Percentiles rank a stretch among this genome's conserved stretches.
Evolutionary conservation across 257 asterid species (phyloP).

Genomic region (Cordia subcordata): DNA sequence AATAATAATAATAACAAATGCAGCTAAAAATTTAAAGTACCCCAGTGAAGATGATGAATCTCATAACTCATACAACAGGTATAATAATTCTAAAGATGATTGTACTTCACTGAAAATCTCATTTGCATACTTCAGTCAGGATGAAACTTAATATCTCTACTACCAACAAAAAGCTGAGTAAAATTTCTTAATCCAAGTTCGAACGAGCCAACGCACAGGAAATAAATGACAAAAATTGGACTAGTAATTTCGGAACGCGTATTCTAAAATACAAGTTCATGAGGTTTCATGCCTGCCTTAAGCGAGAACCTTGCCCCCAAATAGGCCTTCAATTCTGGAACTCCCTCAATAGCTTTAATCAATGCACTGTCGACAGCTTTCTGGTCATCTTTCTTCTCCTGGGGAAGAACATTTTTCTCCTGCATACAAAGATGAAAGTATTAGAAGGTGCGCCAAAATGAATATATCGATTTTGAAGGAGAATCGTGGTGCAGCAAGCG

Average conservation of each 20-base stretch:
- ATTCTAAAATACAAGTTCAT: constrained; percentile 25
- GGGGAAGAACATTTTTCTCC: constrained; percentile 26
- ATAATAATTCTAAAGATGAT: not conserved
- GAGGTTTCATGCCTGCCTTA: constrained; percentile 34
- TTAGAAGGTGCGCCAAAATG: not conserved
- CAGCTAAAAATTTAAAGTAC: no score
- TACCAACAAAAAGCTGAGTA: not conserved
- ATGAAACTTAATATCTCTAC: not conserved
- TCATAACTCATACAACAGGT: no score
- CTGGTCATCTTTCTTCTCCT: constrained; percentile 29
- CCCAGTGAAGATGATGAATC: no score
- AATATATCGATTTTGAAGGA: not conserved
- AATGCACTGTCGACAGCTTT: constrained; percentile 23
- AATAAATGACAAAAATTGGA: not conserved
- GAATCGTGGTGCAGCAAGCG: not conserved
- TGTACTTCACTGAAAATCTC: not conserved
- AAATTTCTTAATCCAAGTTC: not conserved
- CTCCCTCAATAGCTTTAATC: constrained; percentile 24
- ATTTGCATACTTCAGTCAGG: not conserved
- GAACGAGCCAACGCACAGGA: not conserved
- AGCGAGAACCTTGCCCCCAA: constrained; percentile 35
- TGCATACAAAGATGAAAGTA: not conserved
- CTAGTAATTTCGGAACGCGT: not conserved
- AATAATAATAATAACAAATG: no score
- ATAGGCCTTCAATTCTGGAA: constrained; percentile 23